Conservation (phyloP, 2,329 filamentous ascomycete species). For the Talaromyces sp. region DNA sequence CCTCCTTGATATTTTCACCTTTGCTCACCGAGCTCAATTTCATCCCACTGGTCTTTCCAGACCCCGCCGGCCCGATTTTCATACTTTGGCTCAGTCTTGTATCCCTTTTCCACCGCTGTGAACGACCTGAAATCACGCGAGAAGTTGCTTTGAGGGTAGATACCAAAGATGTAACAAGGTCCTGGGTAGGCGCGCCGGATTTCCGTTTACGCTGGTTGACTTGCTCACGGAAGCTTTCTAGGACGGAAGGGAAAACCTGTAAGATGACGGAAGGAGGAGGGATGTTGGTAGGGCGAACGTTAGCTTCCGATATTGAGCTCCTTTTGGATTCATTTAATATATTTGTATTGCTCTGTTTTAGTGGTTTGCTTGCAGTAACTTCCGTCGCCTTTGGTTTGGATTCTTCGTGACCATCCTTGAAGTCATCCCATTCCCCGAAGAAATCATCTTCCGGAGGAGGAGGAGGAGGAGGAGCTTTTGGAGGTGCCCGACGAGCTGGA, state of each 20-base stretch:
- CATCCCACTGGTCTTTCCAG: slow-evolving; percentile 74
- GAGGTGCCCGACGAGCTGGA: slow-evolving; percentile 13
- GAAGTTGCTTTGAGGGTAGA: slow-evolving; percentile 54
- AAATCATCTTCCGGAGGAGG: slow-evolving; percentile 30
- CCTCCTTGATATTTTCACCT: slow-evolving; percentile 73
- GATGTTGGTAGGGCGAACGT: slow-evolving; percentile 71
- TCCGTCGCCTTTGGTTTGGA: not conserved
- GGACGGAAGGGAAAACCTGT: slow-evolving; percentile 66
- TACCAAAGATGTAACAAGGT: slow-evolving; percentile 21
- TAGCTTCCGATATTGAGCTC: slow-evolving; percentile 5
- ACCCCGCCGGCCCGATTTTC: slow-evolving; percentile 71
- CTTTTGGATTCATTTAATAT: slow-evolving; percentile 1
- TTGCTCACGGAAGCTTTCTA: slow-evolving; percentile 59
- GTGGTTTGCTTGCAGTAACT: not conserved
- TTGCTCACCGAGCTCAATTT: slow-evolving; percentile 84
- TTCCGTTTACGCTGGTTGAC: slow-evolving; percentile 63
- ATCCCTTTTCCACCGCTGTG: slow-evolving; percentile 86
- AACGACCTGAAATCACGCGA: slow-evolving; percentile 79
- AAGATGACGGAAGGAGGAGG: slow-evolving; percentile 82
- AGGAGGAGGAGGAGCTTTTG: slow-evolving; percentile 4
- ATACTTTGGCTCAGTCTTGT: slow-evolving; percentile 78
- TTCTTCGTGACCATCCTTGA: slow-evolving; percentile 27
- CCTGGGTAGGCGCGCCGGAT: slow-evolving; percentile 35
- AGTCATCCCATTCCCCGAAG: slow-evolving; percentile 52
- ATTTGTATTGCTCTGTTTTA: not conserved